These are phyloP conservation scores for Rhododendron molle DNA, from an alignment of 148 eudicot genomes.

Conservation along the genomic window DNA sequence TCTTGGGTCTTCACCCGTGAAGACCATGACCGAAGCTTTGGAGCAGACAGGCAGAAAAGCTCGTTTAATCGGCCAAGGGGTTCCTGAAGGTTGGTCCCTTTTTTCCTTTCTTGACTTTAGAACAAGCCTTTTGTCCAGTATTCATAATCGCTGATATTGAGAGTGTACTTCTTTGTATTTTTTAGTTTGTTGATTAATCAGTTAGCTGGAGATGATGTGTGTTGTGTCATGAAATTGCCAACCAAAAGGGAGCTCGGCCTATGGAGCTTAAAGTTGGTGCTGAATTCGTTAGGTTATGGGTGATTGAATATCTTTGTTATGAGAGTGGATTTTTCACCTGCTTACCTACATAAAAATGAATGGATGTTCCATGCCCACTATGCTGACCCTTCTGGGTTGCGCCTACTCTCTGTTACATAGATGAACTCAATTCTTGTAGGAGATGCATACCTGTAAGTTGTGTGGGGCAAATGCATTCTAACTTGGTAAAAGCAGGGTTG, in stretches of 20 bases:
- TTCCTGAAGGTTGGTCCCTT: slow-evolving; percentile 65
- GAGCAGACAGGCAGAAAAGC: slow-evolving; percentile 82
- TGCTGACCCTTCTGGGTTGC: not conserved
- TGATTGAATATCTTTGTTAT: not conserved
- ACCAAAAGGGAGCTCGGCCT: not conserved
- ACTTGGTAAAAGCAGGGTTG: not conserved
- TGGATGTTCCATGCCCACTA: not conserved
- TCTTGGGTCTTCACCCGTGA: slow-evolving; percentile 68
- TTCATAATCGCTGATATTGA: not conserved
- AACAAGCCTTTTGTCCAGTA: not conserved
- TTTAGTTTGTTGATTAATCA: not conserved
- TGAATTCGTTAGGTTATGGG: not conserved
- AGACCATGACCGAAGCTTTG: slow-evolving; percentile 76
- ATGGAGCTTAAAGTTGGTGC: not conserved
- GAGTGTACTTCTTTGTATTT: not conserved
- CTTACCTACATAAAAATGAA: not conserved
- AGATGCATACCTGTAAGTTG: not conserved
- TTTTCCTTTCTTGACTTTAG: not conserved
- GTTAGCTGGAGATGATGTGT: not conserved
- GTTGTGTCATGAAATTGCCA: not conserved
- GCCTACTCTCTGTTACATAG: not conserved
- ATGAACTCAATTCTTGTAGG: not conserved
- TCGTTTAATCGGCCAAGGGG: slow-evolving; percentile 87
- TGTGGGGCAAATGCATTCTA: not conserved
- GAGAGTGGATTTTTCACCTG: not conserved